phyloP scores from a whole-genome alignment of 2,329 filamentous ascomycete genomes.

The Dactylella cylindrospora region DNA sequence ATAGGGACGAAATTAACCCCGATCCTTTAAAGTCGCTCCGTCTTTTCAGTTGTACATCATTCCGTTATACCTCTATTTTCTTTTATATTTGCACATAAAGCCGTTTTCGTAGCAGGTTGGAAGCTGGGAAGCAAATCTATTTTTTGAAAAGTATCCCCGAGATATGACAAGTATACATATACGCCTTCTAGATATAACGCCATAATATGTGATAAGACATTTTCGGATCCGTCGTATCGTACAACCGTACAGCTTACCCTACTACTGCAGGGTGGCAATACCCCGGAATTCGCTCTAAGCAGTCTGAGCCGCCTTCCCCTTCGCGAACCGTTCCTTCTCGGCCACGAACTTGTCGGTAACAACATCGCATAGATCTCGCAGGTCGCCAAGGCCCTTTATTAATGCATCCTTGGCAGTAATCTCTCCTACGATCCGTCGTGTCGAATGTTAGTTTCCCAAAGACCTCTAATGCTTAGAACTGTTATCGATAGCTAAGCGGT shows the following conservation, averaged over 20 bases:
- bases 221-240: too few species aligned
- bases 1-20: constrained; percentile 47
- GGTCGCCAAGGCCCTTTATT: constrained; percentile 82
- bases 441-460: background rate
- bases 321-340: constrained; percentile 65
- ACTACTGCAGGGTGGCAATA: too few species aligned
- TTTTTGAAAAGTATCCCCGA: too few species aligned
- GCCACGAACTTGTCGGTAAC: constrained; percentile 84
- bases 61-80: too few species aligned
- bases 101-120: too few species aligned
- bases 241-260: too few species aligned
- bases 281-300: too few species aligned
- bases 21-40: constrained; percentile 44
- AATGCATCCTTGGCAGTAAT: constrained; percentile 78
- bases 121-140: too few species aligned
- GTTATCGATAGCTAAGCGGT: background rate
- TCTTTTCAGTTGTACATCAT: constrained; percentile 15
- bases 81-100: too few species aligned
- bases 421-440: constrained; percentile 60
- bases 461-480: background rate
- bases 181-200: too few species aligned
- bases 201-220: too few species aligned
- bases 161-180: too few species aligned
- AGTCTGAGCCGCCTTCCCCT: constrained; percentile 47
- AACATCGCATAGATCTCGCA: constrained; percentile 90